Base-by-base conservation (phyloP, 2,329 filamentous ascomycete genomes). In the Diaporthe velutina region DNA sequence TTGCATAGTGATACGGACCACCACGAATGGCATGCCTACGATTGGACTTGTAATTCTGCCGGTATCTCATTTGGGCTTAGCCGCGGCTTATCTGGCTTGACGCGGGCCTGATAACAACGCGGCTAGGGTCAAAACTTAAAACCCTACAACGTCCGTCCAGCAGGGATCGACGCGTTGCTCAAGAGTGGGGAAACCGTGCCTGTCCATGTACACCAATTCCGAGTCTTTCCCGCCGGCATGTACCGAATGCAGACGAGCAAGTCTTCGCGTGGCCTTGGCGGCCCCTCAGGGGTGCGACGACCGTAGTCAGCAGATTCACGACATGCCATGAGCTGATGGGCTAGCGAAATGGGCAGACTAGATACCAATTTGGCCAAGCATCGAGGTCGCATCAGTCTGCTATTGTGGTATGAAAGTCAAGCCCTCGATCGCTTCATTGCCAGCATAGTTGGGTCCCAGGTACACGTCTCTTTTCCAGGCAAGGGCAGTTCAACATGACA, bases 101-200 rank as follows among this genome's bases (percentile, higher is more conserved):
- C 30, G 28, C 45, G 45, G 30, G 33, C 7, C 13, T 19, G 45
- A 67, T 67, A 33, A 40, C 33, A 13, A 50, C 42, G 42, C 38
- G 6, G 61, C 35, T 25, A 38, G 45, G 45, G 19, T 52, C 30
- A 7, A 25, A n/a, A 13, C 7, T 45, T 25, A 35, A 52, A 12
- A 13, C 6, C n/a, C 33, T 52, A 22, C 52, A 54, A 54, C 25
- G 52, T 15, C 25, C 25, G 30, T 15, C 12, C 4, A 25, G n/a
- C 30, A 52, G 12, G 64, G 64, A 52, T 67, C 9, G 4, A 19
- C 22, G 64, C 8, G 33, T 52, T 28, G 15, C 33, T n/a, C 64
- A 68, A 54, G 48, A 68, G 64, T 68, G 64, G 64, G 64, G 64
- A 38, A n/a, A n/a, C n/a, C n/a, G n/a, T n/a, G n/a, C 28, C 19